Percentiles rank a stretch among this genome's conserved stretches.
Evolutionary conservation across 1,284 basidiomycete species (phyloP).

Genomic region (Cutaneotrichosporon sp.): DNA sequence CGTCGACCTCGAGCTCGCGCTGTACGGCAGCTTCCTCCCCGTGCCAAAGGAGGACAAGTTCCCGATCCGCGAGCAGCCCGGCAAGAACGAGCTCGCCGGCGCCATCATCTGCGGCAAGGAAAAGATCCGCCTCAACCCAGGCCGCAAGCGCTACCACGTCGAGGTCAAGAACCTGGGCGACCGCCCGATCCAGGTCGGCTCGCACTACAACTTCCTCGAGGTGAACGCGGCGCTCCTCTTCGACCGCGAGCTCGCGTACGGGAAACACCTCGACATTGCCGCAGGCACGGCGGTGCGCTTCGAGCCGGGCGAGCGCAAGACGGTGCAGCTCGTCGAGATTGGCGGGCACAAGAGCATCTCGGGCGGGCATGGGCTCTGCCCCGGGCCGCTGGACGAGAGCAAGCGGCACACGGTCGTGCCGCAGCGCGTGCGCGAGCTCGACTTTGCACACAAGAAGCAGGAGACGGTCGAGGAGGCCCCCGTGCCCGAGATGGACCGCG

Average conservation of each 20-base stretch:
- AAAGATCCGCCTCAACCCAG: conserved; percentile 72
- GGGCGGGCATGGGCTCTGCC: conserved; percentile 78
- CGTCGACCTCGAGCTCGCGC: conserved; percentile 74
- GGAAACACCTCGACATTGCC: conserved; percentile 81
- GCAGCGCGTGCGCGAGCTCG: conserved; percentile 29
- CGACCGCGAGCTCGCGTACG: conserved; percentile 77
- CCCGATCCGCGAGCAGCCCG: conserved; percentile 60
- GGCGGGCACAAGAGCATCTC: conserved; percentile 70
- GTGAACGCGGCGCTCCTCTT: conserved; percentile 81
- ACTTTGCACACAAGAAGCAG: conserved; percentile 49
- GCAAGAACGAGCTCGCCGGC: conserved; percentile 67
- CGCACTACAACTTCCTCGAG: conserved; percentile 93
- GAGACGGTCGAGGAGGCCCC: conserved; percentile 33
- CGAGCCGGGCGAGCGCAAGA: conserved; percentile 88
- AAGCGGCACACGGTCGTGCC: conserved; percentile 24
- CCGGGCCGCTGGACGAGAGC: conserved; percentile 56
- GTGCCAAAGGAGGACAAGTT: conserved; percentile 69
- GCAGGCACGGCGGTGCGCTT: conserved; percentile 93
- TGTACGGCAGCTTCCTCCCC: conserved; percentile 92
- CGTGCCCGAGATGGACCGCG: conserved; percentile 47
- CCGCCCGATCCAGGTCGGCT: conserved; percentile 90
- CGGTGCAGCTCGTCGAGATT: conserved; percentile 78
- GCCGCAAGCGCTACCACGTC: conserved; percentile 68
- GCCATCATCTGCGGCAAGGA: conserved; percentile 70
- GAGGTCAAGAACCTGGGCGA: conserved; percentile 91